phyloP scores from a whole-genome alignment of 2,329 filamentous ascomycete genomes.

The Aspergillus quadrilineatus region DNA sequence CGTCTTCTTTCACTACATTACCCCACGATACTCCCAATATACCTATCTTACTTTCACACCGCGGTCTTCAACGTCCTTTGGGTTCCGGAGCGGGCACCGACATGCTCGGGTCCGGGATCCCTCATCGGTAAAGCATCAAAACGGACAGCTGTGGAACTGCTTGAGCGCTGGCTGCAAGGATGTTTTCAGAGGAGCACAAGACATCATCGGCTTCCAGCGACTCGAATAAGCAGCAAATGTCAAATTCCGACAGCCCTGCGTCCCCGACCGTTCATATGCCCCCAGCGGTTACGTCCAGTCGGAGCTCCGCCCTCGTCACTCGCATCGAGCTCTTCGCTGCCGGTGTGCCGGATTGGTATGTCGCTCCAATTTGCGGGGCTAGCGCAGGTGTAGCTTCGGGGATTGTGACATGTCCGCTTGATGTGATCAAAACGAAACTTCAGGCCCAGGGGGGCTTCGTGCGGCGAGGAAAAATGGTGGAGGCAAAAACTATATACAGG shows the following conservation, averaged over 20 bases:
- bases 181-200: conserved; percentile 48
- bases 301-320: conserved; percentile 33
- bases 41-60: conserved; percentile 6
- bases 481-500: conserved; percentile 66
- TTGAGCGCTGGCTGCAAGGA: conserved; percentile 40
- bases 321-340: conserved; percentile 45
- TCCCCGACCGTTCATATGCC: conserved; percentile 26
- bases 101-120: conserved; percentile 44
- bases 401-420: conserved; percentile 91
- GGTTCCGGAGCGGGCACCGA: conserved; percentile 43
- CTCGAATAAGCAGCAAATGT: conserved; percentile 31
- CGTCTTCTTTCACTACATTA: neutral
- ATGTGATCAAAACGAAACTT: conserved; percentile 98
- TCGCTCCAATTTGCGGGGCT: conserved; percentile 85
- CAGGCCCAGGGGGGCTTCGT: conserved; percentile 88
- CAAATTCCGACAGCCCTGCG: conserved; percentile 24
- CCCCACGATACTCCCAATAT: neutral
- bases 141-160: conserved; percentile 36
- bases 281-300: conserved; percentile 29
- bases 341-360: conserved; percentile 54
- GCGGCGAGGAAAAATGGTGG: conserved; percentile 41
- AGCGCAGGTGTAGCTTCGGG: conserved; percentile 89
- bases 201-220: conserved; percentile 34
- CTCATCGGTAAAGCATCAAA: conserved; percentile 36
- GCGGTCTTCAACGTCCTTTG: conserved; percentile 25